Evolutionary conservation across 2,329 filamentous ascomycete species (phyloP).

Genomic region (Aspergillus pseudoviridinutans): DNA sequence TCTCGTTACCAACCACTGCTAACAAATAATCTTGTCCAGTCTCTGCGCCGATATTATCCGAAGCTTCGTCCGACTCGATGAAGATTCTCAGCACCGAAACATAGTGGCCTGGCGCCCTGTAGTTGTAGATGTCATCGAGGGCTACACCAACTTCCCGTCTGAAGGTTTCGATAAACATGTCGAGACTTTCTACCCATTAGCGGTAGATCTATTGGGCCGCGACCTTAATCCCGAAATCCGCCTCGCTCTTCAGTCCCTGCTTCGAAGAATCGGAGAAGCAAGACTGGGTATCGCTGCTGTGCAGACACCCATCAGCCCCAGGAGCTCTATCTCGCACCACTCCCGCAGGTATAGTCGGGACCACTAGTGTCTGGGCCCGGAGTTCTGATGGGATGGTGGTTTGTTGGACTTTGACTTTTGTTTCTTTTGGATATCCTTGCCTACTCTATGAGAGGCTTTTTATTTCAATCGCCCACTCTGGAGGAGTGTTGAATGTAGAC

Average conservation of each 20-base stretch:
- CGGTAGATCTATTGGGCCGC: conserved; percentile 75
- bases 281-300: conserved; percentile 46
- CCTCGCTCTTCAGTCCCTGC: conserved; percentile 68
- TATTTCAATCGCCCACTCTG: conserved; percentile 5
- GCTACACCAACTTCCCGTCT: conserved; percentile 78
- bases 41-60: conserved; percentile 92
- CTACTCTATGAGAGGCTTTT: conserved; percentile 17
- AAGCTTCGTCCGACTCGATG: conserved; percentile 79
- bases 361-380: conserved; percentile 10
- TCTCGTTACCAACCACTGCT: conserved; percentile 9
- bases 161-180: conserved; percentile 77
- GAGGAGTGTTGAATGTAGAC: conserved; percentile 19
- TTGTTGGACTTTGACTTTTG: conserved; percentile 5
- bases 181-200: conserved; percentile 77
- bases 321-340: conserved; percentile 32
- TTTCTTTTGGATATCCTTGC: conserved; percentile 30
- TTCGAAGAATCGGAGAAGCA: conserved; percentile 80
- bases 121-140: conserved; percentile 93
- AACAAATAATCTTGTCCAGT: conserved; percentile 27
- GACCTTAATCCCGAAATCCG: conserved; percentile 80
- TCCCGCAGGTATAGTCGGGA: conserved; percentile 28
- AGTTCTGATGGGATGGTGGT: conserved; percentile 1
- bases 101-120: conserved; percentile 96
- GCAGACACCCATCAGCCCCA: conserved; percentile 29
- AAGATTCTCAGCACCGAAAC: conserved; percentile 95